Percentiles rank a stretch among this genome's conserved stretches.
These are phyloP conservation scores for Diaporthe amygdali DNA, from an alignment of 2,329 filamentous ascomycete species.

Conservation along the genomic window DNA sequence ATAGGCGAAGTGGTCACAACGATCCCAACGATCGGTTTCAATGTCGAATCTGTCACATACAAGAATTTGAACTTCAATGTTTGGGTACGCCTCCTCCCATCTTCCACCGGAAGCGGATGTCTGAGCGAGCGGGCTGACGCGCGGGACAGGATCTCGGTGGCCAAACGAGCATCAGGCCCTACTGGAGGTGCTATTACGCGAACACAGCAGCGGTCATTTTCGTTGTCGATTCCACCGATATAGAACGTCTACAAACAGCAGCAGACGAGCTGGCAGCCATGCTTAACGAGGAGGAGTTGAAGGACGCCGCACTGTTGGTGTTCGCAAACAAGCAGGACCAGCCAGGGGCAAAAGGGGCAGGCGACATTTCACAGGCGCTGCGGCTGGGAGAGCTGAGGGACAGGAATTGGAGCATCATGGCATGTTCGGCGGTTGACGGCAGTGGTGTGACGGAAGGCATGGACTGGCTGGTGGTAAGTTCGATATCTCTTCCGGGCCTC, in stretches of 20 bases:
- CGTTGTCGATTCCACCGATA: constrained; percentile 97
- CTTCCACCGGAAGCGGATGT: neutral
- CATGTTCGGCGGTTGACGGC: constrained; percentile 94
- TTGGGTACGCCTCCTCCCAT: constrained; percentile 69
- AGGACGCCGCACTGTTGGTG: constrained; percentile 88
- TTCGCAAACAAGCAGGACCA: constrained; percentile 99
- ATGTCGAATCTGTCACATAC: constrained; percentile 98
- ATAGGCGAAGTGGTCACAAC: constrained; percentile 99
- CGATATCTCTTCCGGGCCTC: neutral
- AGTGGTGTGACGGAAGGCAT: constrained; percentile 95
- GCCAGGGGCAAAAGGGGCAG: constrained; percentile 93
- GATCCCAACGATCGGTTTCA: constrained; percentile 99
- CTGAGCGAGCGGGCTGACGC: constrained; percentile 26
- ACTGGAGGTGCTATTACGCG: constrained; percentile 99
- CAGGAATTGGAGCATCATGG: constrained; percentile 98
- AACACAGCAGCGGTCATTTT: constrained; percentile 99
- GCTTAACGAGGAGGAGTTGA: constrained; percentile 95
- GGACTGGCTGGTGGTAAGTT: constrained; percentile 93
- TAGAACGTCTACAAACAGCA: constrained; percentile 90
- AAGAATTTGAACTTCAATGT: constrained; percentile 99
- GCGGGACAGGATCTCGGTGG: constrained; percentile 80
- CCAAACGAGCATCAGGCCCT: constrained; percentile 97
- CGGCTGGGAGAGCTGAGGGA: constrained; percentile 90
- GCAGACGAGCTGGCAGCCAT: constrained; percentile 92
- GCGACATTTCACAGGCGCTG: constrained; percentile 94